These are phyloP conservation scores for Spergularia bocconei DNA, from an alignment of 148 eudicot genomes.

Conservation along the genomic window DNA sequence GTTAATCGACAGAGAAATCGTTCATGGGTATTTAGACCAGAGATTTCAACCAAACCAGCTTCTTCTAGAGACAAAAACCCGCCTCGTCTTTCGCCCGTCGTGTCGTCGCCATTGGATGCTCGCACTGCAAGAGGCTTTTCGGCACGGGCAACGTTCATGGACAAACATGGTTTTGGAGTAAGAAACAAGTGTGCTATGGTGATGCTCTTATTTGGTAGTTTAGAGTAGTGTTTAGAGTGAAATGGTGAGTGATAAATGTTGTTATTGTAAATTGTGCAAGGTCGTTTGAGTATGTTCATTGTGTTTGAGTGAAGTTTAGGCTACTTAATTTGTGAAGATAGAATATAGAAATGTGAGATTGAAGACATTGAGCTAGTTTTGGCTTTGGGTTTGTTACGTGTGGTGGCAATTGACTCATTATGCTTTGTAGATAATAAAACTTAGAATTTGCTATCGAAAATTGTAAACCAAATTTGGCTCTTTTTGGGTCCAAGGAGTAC, in stretches of 20 bases:
- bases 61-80: slow-evolving; percentile 76
- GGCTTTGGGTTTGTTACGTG: slow-evolving; percentile 11
- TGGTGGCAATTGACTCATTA: slow-evolving; percentile 17
- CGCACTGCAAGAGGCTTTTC: slow-evolving; percentile 26
- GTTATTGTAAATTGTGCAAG: background rate
- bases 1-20: slow-evolving; percentile 86
- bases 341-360: background rate
- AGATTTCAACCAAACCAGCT: slow-evolving; percentile 87
- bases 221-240: slow-evolving; percentile 8
- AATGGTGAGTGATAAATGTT: slow-evolving; percentile 7
- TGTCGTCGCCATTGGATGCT: slow-evolving; percentile 32
- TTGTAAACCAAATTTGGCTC: too few relatives aligned
- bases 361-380: background rate
- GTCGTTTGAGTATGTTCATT: slow-evolving; percentile 19
- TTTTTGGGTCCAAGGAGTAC: too few relatives aligned
- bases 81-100: slow-evolving; percentile 30
- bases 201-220: background rate
- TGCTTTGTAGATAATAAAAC: slow-evolving; percentile 11
- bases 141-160: background rate
- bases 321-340: background rate
- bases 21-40: slow-evolving; percentile 77
- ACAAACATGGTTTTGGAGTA: slow-evolving; percentile 3
- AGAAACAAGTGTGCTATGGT: background rate
- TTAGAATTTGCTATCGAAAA: background rate
- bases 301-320: background rate